A percentile compares a stretch with the other conserved stretches of the same genome.
Evolutionary conservation across 495 filamentous ascomycete genomes (phyloP).

Genomic region (Penicillium alfredii): DNA sequence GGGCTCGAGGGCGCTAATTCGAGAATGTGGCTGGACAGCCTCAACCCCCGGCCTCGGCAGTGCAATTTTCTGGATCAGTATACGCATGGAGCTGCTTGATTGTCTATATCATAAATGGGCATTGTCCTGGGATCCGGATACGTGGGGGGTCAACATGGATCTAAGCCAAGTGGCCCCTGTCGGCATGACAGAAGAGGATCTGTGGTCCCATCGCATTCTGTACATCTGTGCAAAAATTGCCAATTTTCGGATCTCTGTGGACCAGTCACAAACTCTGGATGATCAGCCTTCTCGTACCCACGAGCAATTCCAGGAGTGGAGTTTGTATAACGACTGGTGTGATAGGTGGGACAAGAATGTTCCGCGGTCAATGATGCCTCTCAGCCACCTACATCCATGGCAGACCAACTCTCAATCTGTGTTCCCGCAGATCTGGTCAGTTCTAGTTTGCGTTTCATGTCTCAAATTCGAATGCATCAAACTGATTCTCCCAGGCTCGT

Average conservation of each 20-base stretch:
- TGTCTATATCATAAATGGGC: conserved; percentile 86
- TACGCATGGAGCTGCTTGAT: conserved; percentile 81
- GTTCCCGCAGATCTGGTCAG: conserved; percentile 86
- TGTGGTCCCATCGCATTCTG: conserved; percentile 88
- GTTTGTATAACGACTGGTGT: conserved; percentile 62
- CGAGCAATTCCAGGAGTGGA: conserved; percentile 70
- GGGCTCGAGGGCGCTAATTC: conserved; percentile 79
- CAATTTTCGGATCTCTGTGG: conserved; percentile 69
- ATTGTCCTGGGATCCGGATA: conserved; percentile 84
- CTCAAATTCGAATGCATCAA: conserved; percentile 2
- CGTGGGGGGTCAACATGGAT: conserved; percentile 86
- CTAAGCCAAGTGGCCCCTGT: conserved; percentile 45
- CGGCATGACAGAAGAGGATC: conserved; percentile 57
- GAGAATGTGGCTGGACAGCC: conserved; percentile 87
- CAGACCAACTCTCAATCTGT: conserved; percentile 62
- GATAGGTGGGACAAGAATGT: conserved; percentile 73
- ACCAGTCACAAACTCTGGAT: conserved; percentile 52
- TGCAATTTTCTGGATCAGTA: conserved; percentile 93
- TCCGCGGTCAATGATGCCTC: conserved; percentile 81
- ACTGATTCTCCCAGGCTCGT: conserved; percentile 54
- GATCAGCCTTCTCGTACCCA: conserved; percentile 57
- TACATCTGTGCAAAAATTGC: conserved; percentile 86
- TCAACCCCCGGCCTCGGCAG: conserved; percentile 71
- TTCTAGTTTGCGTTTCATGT: conserved; percentile 1
- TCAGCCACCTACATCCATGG: conserved; percentile 66